Conservation (phyloP, 768 basidiomycete genomes). For the Serpula lacrymans region DNA sequence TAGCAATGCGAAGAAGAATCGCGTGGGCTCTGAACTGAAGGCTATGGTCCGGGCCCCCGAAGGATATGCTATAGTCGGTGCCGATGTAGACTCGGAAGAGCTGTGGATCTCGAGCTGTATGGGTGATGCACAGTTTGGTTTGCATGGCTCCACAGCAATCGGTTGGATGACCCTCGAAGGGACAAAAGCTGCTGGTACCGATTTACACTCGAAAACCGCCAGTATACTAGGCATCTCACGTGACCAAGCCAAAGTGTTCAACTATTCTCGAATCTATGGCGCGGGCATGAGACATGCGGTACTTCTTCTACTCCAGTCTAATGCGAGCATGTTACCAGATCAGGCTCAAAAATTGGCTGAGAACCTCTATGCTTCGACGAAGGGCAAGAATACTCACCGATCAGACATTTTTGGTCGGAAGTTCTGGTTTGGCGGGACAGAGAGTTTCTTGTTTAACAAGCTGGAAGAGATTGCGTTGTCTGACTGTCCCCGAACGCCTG, state of each 20-base stretch:
- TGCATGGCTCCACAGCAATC: constrained; percentile 94
- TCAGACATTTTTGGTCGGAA: constrained; percentile 71
- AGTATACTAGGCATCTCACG: constrained; percentile 88
- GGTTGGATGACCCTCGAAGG: constrained; percentile 99
- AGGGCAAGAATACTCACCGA: constrained; percentile 84
- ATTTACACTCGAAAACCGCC: constrained; percentile 96
- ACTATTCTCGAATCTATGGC: constrained; percentile 98
- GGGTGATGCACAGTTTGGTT: constrained; percentile 97
- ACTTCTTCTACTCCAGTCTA: constrained; percentile 82
- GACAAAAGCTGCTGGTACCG: constrained; percentile 90
- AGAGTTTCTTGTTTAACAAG: constrained; percentile 97
- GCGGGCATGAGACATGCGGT: constrained; percentile 95
- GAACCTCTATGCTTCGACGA: constrained; percentile 87
- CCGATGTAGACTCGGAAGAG: constrained; percentile 98
- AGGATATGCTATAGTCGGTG: constrained; percentile 93
- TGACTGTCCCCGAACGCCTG: constrained; percentile 85
- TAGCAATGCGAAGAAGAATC: constrained; percentile 95
- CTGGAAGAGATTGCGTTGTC: constrained; percentile 92
- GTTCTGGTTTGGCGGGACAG: constrained; percentile 97
- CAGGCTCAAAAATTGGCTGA: constrained; percentile 78
- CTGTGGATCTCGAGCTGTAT: constrained; percentile 98
- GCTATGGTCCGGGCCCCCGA: constrained; percentile 94
- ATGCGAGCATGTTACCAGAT: constrained; percentile 71
- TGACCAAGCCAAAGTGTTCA: constrained; percentile 97
- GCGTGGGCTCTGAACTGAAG: constrained; percentile 97